These are phyloP conservation scores for Podaxis sp. DNA, from an alignment of 768 basidiomycete genomes.

Conservation along the genomic window DNA sequence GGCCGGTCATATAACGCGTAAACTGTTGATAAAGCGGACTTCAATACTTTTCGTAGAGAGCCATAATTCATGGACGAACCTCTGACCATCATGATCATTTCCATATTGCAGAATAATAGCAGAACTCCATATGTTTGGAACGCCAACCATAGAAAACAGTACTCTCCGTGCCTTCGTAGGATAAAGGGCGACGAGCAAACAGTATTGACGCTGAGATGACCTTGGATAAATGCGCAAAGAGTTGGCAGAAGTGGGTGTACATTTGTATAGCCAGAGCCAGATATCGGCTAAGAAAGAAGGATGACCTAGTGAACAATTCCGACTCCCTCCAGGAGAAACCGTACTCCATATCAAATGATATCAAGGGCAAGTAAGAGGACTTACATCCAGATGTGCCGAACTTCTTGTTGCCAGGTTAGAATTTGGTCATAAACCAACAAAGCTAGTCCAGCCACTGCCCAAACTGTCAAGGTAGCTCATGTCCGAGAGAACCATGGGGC, in stretches of 20 bases:
- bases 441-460: not conserved
- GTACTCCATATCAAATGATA: not conserved
- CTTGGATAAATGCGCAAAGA: not conserved
- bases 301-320: not conserved
- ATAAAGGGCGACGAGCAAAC: not conserved
- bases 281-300: not conserved
- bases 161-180: not conserved
- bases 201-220: not conserved
- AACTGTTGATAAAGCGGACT: not conserved
- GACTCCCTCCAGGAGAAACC: not conserved
- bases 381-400: not conserved
- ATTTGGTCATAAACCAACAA: not conserved
- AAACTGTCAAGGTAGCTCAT: not conserved
- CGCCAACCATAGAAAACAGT: not conserved
- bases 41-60: not conserved
- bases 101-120: not conserved
- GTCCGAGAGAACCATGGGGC: not conserved
- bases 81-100: constrained; percentile 5
- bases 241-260: not conserved
- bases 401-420: constrained; percentile 1
- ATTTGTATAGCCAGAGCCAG: not conserved
- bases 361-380: not conserved
- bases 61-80: not conserved
- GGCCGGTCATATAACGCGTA: not conserved
- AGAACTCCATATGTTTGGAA: not conserved